Evolutionary conservation across 495 filamentous ascomycete genomes (phyloP), one percentile per base, ranked within the genome.

Genomic region (Aspergillus indologenus): DNA sequence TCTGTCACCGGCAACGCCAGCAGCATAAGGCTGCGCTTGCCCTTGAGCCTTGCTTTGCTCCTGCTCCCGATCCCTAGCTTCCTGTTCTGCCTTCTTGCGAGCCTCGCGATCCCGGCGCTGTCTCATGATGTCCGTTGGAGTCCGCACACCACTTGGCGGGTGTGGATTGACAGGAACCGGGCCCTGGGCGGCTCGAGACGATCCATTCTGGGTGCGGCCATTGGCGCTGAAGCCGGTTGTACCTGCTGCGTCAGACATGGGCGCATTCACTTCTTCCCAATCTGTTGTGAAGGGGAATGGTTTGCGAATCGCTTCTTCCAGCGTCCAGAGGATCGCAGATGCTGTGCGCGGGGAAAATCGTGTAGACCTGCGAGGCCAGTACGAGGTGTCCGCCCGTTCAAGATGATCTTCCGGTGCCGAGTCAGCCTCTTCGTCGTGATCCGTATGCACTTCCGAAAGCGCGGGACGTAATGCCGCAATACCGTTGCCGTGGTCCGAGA

Each of bases 261-360:
- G 83, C 65, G 93, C 92, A 87, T 92, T 91, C 80, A 93, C 87
- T 79, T 98, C 94, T 54, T 87, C 83, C 45, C 84, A 79, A 69
- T 96, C 92, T 17, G 90, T 81, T 4, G 92, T 92, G 74, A 98
- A 94, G 12, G 85, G 81, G 57, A 91, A 82, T 1, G 94, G 93
- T 43, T 85, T 83, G 51, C 92, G 87, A 51, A 97, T 81, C 47
- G 90, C 94, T 75, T 93, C 90, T 77, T 98, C 93, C 48, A 98
- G 85, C 6, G 91, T 84, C 81, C 87, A 96, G 60, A 91, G 87
- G 68, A 98, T 91, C 18, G 94, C 93, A 57, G 86, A 83, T 17
- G 86, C 83, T 29, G 87, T 89, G 47, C 84, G 79, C 19, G 79
- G 76, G 9, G 87, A 89, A 60, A 89, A 82, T 50, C 77, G 74